These are phyloP conservation scores for Morella rubra DNA, from an alignment of 306 rosid species.

Conservation along the genomic window DNA sequence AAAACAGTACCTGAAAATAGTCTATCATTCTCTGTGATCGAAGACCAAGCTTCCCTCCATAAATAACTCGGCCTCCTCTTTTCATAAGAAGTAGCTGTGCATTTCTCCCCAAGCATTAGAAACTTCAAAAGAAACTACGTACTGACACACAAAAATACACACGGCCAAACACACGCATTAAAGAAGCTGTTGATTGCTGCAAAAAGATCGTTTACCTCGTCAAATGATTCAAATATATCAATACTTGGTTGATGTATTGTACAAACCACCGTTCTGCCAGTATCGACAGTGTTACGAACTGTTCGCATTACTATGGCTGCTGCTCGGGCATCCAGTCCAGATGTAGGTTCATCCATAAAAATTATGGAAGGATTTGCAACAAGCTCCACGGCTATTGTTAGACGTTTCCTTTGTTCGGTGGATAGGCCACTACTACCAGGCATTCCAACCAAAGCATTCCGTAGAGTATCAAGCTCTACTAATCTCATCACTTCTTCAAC, in stretches of 20 bases:
- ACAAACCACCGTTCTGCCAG: constrained; percentile 92
- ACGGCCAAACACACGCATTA: not conserved
- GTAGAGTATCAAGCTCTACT: constrained; percentile 78
- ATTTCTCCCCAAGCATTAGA: constrained; percentile 28
- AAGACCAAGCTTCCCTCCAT: constrained; percentile 81
- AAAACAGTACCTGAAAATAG: constrained; percentile 70
- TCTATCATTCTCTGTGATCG: constrained; percentile 68
- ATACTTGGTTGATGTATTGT: constrained; percentile 93
- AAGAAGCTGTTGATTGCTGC: constrained; percentile 12
- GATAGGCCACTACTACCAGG: constrained; percentile 88
- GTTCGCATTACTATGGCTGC: constrained; percentile 93
- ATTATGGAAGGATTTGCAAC: constrained; percentile 95
- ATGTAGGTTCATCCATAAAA: constrained; percentile 94
- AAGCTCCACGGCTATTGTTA: constrained; percentile 90
- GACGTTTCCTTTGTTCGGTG: constrained; percentile 86
- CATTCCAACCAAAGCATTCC: constrained; percentile 78
- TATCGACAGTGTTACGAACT: constrained; percentile 89
- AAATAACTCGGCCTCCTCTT: constrained; percentile 82
- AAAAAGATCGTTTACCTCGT: constrained; percentile 49
- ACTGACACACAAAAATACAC: not conserved
- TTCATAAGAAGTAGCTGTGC: constrained; percentile 86
- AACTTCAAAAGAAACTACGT: constrained; percentile 15
- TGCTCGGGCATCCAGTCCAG: constrained; percentile 94
- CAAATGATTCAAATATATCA: constrained; percentile 93
- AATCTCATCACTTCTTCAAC: constrained; percentile 81